These are phyloP conservation scores for Noccaea bulbosa DNA, from an alignment of 345 rosid species.

Conservation along the genomic window DNA sequence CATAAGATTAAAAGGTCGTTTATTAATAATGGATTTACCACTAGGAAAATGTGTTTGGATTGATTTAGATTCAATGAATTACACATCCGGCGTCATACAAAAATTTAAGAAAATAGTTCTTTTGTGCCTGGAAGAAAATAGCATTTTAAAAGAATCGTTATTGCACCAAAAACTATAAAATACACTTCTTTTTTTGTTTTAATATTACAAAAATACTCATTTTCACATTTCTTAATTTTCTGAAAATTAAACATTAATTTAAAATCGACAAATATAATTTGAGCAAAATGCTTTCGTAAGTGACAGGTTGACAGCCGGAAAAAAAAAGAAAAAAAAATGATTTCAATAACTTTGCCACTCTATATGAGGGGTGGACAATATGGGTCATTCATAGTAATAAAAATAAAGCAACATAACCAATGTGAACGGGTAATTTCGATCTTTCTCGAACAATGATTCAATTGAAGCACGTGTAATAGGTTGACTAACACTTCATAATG, in stretches of 20 bases:
- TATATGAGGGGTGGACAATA: constrained; percentile 20
- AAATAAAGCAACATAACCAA: constrained; percentile 5
- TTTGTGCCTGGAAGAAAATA: too few species aligned
- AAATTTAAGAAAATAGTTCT: not conserved
- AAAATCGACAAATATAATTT: not conserved
- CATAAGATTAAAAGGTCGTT: not conserved
- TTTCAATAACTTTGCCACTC: not conserved
- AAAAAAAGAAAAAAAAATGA: not conserved
- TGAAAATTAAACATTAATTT: not conserved
- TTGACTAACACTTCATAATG: constrained; percentile 27
- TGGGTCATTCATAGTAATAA: constrained; percentile 31
- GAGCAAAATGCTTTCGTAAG: constrained; percentile 1
- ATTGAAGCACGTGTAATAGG: constrained; percentile 35
- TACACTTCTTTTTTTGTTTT: too few species aligned
- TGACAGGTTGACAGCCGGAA: not conserved
- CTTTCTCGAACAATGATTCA: constrained; percentile 26
- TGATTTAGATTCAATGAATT: not conserved
- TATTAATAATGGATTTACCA: constrained; percentile 1
- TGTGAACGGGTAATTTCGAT: constrained; percentile 21
- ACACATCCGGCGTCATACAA: not conserved
- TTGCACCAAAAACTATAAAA: not conserved
- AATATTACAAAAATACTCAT: not conserved
- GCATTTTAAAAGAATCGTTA: not conserved
- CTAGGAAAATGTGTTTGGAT: not conserved
- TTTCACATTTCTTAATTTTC: not conserved